Evolutionary conservation across 371 early-diverging fungal species (phyloP).

Genomic region (Phascolomyces articulosus): DNA sequence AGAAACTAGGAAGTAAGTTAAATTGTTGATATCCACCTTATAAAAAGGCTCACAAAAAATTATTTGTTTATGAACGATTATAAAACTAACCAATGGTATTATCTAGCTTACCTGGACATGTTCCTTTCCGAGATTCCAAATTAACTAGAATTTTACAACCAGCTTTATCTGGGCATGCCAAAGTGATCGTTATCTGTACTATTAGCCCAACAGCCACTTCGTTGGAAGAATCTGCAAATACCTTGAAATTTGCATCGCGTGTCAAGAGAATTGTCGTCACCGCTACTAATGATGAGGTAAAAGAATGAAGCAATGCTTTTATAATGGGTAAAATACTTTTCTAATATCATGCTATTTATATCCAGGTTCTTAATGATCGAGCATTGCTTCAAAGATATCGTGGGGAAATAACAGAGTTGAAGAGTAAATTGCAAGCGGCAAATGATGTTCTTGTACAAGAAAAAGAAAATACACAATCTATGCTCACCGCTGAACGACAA

Average conservation of each 20-base stretch:
- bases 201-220: slow-evolving; percentile 66
- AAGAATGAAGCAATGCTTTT: no score
- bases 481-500: slow-evolving; percentile 34
- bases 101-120: slow-evolving; percentile 54
- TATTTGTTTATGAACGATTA: no score
- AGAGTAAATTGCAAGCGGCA: slow-evolving; percentile 71
- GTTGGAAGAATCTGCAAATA: slow-evolving; percentile 80
- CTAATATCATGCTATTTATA: no score
- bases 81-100: background rate
- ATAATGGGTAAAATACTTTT: no score
- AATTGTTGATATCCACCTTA: background rate
- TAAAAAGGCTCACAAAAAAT: background rate
- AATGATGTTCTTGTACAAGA: slow-evolving; percentile 47
- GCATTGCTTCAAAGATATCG: slow-evolving; percentile 86
- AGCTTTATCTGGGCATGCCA: slow-evolving; percentile 79
- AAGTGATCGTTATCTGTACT: slow-evolving; percentile 82
- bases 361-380: slow-evolving; percentile 77
- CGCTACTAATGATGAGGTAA: slow-evolving; percentile 21
- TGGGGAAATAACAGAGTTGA: slow-evolving; percentile 82
- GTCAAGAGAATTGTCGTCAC: slow-evolving; percentile 66
- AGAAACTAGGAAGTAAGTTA: slow-evolving; percentile 19
- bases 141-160: slow-evolving; percentile 86
- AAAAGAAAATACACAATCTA: slow-evolving; percentile 33
- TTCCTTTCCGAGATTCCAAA: slow-evolving; percentile 92
- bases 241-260: slow-evolving; percentile 87